Evolutionary conservation across 2,329 filamentous ascomycete species (phyloP).

Genomic region (Graphilbum sp.): DNA sequence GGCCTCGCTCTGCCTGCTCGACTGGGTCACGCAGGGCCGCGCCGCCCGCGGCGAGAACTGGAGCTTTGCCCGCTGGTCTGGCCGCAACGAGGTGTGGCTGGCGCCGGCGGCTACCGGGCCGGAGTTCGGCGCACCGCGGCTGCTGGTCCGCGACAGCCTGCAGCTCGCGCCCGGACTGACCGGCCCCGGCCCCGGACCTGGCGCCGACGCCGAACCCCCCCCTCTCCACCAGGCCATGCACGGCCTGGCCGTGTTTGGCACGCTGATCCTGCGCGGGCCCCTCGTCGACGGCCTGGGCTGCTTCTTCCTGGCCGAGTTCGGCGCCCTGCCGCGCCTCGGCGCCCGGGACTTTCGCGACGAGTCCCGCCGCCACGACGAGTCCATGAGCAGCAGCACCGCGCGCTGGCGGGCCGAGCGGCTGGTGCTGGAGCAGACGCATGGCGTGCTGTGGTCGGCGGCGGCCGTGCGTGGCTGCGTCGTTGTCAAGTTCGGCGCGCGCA

Average conservation of each 20-base stretch:
- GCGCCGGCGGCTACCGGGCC: constrained; percentile 8
- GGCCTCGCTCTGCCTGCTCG: constrained; percentile 58
- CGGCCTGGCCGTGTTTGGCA: constrained; percentile 62
- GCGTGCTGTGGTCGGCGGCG: constrained; percentile 69
- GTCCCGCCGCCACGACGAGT: neutral
- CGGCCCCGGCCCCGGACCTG: neutral
- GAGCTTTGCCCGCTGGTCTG: constrained; percentile 64
- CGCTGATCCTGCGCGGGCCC: constrained; percentile 64
- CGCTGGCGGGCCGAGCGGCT: constrained; percentile 40
- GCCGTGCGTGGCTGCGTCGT: constrained; percentile 68
- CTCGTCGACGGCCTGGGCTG: constrained; percentile 47
- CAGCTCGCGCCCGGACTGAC: constrained; percentile 29
- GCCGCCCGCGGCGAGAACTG: constrained; percentile 76
- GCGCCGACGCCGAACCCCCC: constrained; percentile 28
- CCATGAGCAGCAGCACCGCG: constrained; percentile 26
- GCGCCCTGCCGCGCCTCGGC: constrained; percentile 63
- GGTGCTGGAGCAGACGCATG: constrained; percentile 37
- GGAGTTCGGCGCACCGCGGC: constrained; percentile 20
- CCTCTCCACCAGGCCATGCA: constrained; percentile 48
- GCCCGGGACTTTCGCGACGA: constrained; percentile 47
- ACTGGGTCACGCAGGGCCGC: constrained; percentile 89
- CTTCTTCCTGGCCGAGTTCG: constrained; percentile 71
- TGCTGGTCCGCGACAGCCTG: constrained; percentile 76
- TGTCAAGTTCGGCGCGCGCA: constrained; percentile 75
- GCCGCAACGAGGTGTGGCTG: constrained; percentile 74